Evolutionary conservation across 1,284 basidiomycete genomes (phyloP), one percentile per base, ranked within the genome.

Genomic region (Ceratobasidium sp.): DNA sequence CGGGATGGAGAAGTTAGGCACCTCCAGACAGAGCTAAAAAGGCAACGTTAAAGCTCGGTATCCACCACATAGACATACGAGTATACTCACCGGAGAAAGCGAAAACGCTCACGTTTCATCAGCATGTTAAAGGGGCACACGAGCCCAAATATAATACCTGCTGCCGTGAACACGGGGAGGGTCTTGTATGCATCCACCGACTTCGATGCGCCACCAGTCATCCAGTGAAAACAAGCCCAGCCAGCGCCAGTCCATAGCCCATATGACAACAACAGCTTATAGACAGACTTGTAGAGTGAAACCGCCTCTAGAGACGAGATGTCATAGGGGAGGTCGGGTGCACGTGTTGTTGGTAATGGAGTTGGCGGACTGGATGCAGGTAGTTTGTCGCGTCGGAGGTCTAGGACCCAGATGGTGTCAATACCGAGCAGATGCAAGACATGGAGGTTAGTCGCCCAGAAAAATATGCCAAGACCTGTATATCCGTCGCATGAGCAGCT

Each of bases 361-460:
- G 74, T 58, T 33, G 69, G 54, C 23, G 72, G 53, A 42, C 59
- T 73, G 38, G 71, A 75, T 61, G 33, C 56, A 40, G 21, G 66
- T 48, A 58, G 44, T 54, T 72, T 73, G 18, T 74, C 73, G 48
- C 80, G 77, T 69, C 84, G 83, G 18, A 92, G 81, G 72, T 89
- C 89, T 76, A 97, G 84, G 4, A 88, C 88, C 76, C 84, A 81
- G 9, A 86, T 83, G 0, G 86, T 88, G 79, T 97, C 93, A 51
- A 97, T 82, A 16, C 90, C 89, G n/a, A 91, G 82, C 3, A 84
- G 74, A 75, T 89, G 83, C 48, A 97, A 86, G 58, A 91, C 86
- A 80, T 97, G 94, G 6, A 97, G 82, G 80, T 97, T 97, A 42
- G 89, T 87, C 0, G 93, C 94, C 92, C 92, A 95, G 71, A 88